A percentile compares a stretch with the other conserved stretches of the same genome.
Conservation (phyloP, 1,284 basidiomycete species). For the Irpex sp. region DNA sequence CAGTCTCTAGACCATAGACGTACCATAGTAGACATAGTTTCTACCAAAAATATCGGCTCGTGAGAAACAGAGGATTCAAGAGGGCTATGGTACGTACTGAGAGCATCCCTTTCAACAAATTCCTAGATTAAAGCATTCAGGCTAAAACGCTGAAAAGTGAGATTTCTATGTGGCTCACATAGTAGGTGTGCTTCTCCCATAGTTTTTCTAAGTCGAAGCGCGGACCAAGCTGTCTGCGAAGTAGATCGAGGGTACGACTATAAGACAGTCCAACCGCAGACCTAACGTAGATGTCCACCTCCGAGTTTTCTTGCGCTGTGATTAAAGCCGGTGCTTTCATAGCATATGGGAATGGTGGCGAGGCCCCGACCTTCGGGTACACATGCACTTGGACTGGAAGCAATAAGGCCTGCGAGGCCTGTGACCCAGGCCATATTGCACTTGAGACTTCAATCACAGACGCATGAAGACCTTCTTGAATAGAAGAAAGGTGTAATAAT, state of each 20-base stretch:
- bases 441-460: conserved; percentile 29
- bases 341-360: conserved; percentile 37
- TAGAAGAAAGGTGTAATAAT: conserved; percentile 34
- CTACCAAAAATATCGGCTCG: conserved; percentile 20
- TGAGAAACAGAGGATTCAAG: not conserved
- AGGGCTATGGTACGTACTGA: conserved; percentile 26
- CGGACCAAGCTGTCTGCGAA: conserved; percentile 37
- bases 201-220: conserved; percentile 40
- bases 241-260: conserved; percentile 36
- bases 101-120: conserved; percentile 37
- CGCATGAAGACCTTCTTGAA: conserved; percentile 36
- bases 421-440: conserved; percentile 14
- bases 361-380: conserved; percentile 34
- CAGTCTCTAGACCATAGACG: not conserved
- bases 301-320: conserved; percentile 19
- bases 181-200: conserved; percentile 43
- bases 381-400: conserved; percentile 26
- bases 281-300: conserved; percentile 31
- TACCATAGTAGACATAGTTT: conserved; percentile 45
- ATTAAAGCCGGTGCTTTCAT: conserved; percentile 32
- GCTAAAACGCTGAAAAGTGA: not conserved
- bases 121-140: conserved; percentile 25
- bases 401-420: conserved; percentile 25
- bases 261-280: conserved; percentile 42
- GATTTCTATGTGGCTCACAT: conserved; percentile 23